phyloP scores from a whole-genome alignment of 2,329 filamentous ascomycete species.

The Hortaea werneckii region DNA sequence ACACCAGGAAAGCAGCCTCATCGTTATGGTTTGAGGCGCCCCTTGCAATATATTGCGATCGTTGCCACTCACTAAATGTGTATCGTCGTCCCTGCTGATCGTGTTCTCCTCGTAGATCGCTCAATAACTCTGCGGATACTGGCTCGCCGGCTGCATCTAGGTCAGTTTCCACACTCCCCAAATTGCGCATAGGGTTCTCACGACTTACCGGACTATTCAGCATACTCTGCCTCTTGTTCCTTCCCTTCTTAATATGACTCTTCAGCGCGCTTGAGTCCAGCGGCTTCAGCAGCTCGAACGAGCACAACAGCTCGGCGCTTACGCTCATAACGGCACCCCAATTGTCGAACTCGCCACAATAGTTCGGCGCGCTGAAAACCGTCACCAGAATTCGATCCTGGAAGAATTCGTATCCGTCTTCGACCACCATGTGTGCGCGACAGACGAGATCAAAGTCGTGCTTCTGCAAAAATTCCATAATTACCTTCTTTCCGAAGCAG shows the following conservation, averaged over 20 bases:
- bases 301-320: slow-evolving; percentile 83
- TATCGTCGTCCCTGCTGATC: no score
- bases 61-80: no score
- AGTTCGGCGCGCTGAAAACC: slow-evolving; percentile 95
- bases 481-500: slow-evolving; percentile 96
- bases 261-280: slow-evolving; percentile 92
- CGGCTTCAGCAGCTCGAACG: slow-evolving; percentile 92
- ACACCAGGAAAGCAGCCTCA: no score
- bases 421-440: slow-evolving; percentile 96
- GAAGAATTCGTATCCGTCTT: slow-evolving; percentile 98
- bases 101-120: no score
- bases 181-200: not conserved
- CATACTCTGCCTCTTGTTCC: slow-evolving; percentile 89
- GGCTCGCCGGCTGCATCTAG: slow-evolving; percentile 35
- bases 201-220: slow-evolving; percentile 84
- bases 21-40: no score
- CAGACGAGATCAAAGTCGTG: slow-evolving; percentile 98
- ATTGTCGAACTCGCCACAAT: slow-evolving; percentile 98
- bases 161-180: slow-evolving; percentile 11
- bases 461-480: slow-evolving; percentile 84
- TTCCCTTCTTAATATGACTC: slow-evolving; percentile 96
- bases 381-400: slow-evolving; percentile 90
- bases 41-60: no score
- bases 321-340: slow-evolving; percentile 99
- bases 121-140: slow-evolving; percentile 42